Evolutionary conservation across 306 rosid genomes (phyloP).

Genomic region (Fragaria nilgerrensis): DNA sequence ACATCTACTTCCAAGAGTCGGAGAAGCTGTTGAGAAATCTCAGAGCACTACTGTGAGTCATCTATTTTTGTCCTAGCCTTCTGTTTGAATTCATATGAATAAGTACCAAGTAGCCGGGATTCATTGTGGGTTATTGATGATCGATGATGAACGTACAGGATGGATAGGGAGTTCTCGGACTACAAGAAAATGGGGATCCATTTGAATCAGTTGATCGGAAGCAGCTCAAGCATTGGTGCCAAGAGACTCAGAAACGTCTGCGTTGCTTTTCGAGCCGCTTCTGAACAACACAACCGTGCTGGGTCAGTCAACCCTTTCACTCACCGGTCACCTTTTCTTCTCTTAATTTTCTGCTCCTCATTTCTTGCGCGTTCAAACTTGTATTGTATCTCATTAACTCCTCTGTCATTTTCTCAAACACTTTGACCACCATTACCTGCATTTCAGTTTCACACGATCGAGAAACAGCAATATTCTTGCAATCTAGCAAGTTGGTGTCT

Average conservation of each 20-base stretch:
- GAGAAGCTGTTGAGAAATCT: constrained; percentile 83
- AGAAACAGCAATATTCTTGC: background rate
- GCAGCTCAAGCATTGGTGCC: constrained; percentile 98
- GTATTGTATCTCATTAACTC: background rate
- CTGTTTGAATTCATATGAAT: background rate
- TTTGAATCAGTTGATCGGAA: constrained; percentile 91
- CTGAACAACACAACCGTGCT: constrained; percentile 74
- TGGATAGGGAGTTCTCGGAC: constrained; percentile 67
- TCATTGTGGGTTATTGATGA: background rate
- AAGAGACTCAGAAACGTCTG: constrained; percentile 82
- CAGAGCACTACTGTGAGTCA: constrained; percentile 59
- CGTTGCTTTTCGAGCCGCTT: constrained; percentile 85
- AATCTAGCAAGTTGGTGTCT: background rate
- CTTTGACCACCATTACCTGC: background rate
- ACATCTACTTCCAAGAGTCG: constrained; percentile 88
- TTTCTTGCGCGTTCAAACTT: constrained; percentile 10
- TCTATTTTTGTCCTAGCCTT: background rate
- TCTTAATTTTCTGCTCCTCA: constrained; percentile 10
- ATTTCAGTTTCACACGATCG: background rate
- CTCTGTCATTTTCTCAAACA: background rate
- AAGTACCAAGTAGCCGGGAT: background rate
- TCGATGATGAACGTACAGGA: constrained; percentile 28
- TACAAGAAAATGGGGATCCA: constrained; percentile 82
- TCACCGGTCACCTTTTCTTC: background rate
- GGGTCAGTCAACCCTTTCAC: constrained; percentile 38